Evolutionary conservation across 495 filamentous ascomycete species (phyloP), one percentile per base, ranked within the genome.

Genomic region (Lophiostoma macrostomum): DNA sequence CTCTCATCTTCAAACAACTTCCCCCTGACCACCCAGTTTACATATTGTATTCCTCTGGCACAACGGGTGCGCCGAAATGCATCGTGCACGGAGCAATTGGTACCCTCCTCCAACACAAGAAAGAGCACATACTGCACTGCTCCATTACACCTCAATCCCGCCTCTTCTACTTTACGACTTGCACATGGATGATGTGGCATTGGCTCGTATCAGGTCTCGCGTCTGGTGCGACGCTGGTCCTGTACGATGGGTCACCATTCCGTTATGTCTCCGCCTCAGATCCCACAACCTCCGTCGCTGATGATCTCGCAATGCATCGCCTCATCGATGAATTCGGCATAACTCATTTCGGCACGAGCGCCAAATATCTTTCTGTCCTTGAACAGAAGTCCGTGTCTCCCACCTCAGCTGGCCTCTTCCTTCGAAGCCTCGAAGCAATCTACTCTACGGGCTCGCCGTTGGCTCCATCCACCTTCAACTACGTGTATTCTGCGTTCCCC

Each of bases 171-270:
- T 95, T 88, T 65, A 95, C 90, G 1, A 95, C 90, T 2, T 84
- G 81, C 24, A 94, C 90, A 3, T 93, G 86, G 89, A 93, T 95
- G 90, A 96, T 95, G 90, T 93, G 89, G 86, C 90, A 95, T 67
- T 95, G 90, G 90, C 81, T 90, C 35, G 81, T 95, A 16, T 91
- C 87, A 4, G 88, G 80, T 0, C 78, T 95, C 7, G 85, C 88
- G 10, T 82, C 79, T 45, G 90, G 90, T 48, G 77, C 85, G 5
- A 91, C 88, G 0, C 75, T 95, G 32, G 78, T 95, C 18, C 76
- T 95, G 3, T 96, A 96, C 68, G 86, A 93, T 55, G 90, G 90
- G 25, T 93, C 87, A 0, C 90, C 90, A 14, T 95, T 95, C 61
- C 70, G 69, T 29, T 70, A 67, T 43, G 25, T 60, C 20, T 60